Evolutionary conservation across 257 asterid species (phyloP), one percentile per base, ranked within the genome.

Genomic region (Plantago elongata): DNA sequence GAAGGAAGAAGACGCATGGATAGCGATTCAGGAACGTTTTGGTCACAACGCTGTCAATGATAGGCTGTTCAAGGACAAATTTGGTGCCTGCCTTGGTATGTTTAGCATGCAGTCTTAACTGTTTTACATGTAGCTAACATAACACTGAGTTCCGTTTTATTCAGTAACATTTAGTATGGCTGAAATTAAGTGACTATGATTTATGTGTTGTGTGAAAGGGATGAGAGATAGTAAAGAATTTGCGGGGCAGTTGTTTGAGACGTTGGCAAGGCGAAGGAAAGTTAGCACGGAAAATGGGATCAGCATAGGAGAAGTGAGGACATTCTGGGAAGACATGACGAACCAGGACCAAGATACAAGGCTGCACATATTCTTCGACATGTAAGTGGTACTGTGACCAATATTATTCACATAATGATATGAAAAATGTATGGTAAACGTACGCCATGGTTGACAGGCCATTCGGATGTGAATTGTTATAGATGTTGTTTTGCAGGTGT

Each of bases 141-240:
- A 22, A 22, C 27, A 22, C 27, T 22, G 27, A 22, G 1, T 22
- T 22, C 27, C 1, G 27, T 22, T 22, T 22, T 22, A 22, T 22
- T 22, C 27, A 22, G 27, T 22, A 22, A 22, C 27, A 22, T 22
- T 22, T 2, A 22, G 27, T 22, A 22, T 22, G 27, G 27, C 27
- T 22, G 27, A 22, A 22, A 2, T 22, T 22, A 50, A 13, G 45
- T 50, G 38, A 30, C 61, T 54, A 37, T 27, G 18, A 22, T 13
- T 13, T 2, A 50, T 54, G 29, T n/a, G 40, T 57, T 68, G 44
- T 34, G 57, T 12, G 11, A 45, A 70, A 91, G 97, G 98, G 51
- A 79, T 92, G 95, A 87, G 93, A 71, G 95, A 92, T 45, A 86
- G 89, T 77, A 84, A 84, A 72, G 98, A 92, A 47, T 92, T 92